Evolutionary conservation across 805 yeast genomes (phyloP).

Genomic region (Kregervanrija pseudodelftensis): DNA sequence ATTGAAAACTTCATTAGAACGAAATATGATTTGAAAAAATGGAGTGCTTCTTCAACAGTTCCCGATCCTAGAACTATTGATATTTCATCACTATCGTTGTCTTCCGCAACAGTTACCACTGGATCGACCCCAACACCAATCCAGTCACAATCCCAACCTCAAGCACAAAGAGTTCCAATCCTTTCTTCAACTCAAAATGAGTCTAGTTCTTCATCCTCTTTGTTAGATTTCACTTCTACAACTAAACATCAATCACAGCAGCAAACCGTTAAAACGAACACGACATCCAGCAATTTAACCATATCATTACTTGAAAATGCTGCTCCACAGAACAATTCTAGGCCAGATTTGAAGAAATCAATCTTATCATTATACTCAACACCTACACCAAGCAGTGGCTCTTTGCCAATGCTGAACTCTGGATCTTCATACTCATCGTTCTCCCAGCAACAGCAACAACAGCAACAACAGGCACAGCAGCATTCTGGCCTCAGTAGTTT

Average conservation of each 20-base stretch:
- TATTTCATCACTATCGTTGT: slow-evolving; percentile 1
- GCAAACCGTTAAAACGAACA: neutral
- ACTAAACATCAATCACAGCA: slow-evolving; percentile 1
- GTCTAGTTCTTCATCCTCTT: slow-evolving; percentile 1
- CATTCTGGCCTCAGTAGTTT: neutral
- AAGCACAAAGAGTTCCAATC: neutral
- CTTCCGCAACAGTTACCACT: slow-evolving; percentile 5
- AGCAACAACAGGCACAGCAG: neutral
- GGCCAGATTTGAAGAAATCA: slow-evolving; percentile 89
- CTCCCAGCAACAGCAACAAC: neutral
- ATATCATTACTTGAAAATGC: slow-evolving; percentile 5
- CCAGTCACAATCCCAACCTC: neutral
- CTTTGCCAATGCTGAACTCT: neutral
- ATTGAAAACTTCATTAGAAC: slow-evolving; percentile 86
- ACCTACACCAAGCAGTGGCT: slow-evolving; percentile 29
- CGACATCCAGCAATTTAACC: slow-evolving; percentile 5
- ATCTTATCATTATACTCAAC: slow-evolving; percentile 82
- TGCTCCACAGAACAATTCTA: slow-evolving; percentile 11
- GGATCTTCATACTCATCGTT: neutral
- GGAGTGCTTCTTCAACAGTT: slow-evolving; percentile 49
- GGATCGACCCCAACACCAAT: slow-evolving; percentile 5
- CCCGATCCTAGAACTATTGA: slow-evolving; percentile 52
- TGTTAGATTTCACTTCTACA: slow-evolving; percentile 6
- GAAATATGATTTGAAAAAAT: slow-evolving; percentile 84
- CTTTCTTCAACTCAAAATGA: neutral